Conservation (phyloP, 257 asterid species). For the Solanum sejunctum region DNA sequence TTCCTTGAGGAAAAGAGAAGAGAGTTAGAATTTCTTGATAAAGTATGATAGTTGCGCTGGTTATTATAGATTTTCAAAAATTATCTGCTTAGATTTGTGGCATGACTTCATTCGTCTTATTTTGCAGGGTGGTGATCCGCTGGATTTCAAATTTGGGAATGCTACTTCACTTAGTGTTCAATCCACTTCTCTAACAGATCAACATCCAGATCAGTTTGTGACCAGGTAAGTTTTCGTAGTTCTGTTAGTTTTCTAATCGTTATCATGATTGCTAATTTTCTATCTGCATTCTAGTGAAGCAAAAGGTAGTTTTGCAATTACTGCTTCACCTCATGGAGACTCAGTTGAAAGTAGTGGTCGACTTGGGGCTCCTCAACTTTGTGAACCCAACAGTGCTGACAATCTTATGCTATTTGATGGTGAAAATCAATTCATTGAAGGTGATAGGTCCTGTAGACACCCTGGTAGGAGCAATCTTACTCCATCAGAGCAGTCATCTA, state of each 20-base stretch:
- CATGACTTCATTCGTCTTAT: constrained; percentile 8
- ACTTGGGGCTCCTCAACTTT: constrained; percentile 44
- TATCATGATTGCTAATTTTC: constrained; percentile 5
- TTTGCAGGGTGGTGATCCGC: constrained; percentile 78
- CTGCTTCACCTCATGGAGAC: constrained; percentile 81
- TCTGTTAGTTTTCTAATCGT: background rate
- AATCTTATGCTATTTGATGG: constrained; percentile 72
- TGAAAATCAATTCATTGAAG: constrained; percentile 53
- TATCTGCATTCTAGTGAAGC: constrained; percentile 49
- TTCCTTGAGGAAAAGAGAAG: constrained; percentile 63
- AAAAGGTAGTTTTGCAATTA: constrained; percentile 71
- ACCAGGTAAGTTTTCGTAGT: constrained; percentile 35
- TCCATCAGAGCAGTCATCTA: constrained; percentile 34
- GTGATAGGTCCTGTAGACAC: constrained; percentile 33
- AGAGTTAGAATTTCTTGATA: constrained; percentile 80
- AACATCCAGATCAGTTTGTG: constrained; percentile 49
- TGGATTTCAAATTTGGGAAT: constrained; percentile 55
- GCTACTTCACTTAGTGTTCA: constrained; percentile 58
- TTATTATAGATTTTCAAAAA: constrained; percentile 5
- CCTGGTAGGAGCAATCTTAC: constrained; percentile 38
- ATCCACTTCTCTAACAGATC: constrained; percentile 66
- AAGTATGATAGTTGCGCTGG: constrained; percentile 36
- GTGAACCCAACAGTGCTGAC: constrained; percentile 84
- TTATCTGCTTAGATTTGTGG: constrained; percentile 7
- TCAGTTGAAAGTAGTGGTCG: constrained; percentile 86